Evolutionary conservation across 2,329 filamentous ascomycete genomes (phyloP), one percentile per base, ranked within the genome.

Genomic region (Penicillium sp.): DNA sequence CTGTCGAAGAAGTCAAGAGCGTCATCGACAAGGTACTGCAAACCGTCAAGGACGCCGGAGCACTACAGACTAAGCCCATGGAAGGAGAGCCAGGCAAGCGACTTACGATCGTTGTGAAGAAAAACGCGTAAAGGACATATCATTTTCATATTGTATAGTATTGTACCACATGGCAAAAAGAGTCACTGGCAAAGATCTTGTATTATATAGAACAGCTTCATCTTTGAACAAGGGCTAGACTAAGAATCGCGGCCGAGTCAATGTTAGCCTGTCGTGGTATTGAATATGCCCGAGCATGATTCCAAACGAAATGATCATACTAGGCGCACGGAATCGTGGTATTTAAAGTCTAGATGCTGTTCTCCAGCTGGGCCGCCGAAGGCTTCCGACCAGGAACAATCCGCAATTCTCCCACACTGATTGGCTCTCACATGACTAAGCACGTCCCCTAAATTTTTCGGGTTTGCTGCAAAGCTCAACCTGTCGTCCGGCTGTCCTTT

Each of bases 1-100:
- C 82, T 0, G 70, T 71, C 44, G 86, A 88, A 26, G 89, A 93
- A 76, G 87, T 86, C 21, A 74, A 84, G 63, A 82, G 76, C 26
- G 75, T 93, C 49, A 69, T 94, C 60, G 74, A 77, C 61, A 78
- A 70, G 56, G 74, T 91, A 1, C 75, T 76, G 62, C 75, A 81
- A 41, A 78, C 78, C 9, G 78, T 82, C 41, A 75, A 72, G 19
- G 77, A 80, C 48, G 76, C 81, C 9, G 75, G 79, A 44, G 79
- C 74, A 21, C 71, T 68, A n/a, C 78, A 80, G 64, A 67, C 73
- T 23, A 78, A 76, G 54, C 68, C 75, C 4, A 78, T 79, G 73
- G 76, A 81, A 47, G 81, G 81, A 6, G 72, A 76, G 26, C 69
- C 79, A 7, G 75, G 79, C 17, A 75, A 75, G 50, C 72, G 73